Conservation (phyloP, 257 asterid genomes). For the Knoxia roxburghii region DNA sequence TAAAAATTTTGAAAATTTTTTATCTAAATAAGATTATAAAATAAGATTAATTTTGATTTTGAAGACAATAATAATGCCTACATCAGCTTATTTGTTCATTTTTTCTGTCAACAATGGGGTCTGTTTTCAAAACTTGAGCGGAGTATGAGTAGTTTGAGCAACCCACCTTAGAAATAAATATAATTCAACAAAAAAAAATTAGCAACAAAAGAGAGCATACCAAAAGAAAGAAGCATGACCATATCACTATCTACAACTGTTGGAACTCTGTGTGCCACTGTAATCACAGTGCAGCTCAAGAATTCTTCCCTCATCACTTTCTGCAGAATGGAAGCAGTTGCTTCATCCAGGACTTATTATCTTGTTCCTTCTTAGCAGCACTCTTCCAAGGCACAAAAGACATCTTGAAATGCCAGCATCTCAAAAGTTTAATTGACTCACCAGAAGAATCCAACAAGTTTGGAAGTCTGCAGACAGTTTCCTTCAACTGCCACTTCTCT, state of each 20-base stretch:
- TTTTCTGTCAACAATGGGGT: too few relatives aligned
- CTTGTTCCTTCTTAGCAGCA: constrained; percentile 50
- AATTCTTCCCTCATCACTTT: constrained; percentile 63
- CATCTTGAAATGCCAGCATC: constrained; percentile 89
- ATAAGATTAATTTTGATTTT: too few relatives aligned
- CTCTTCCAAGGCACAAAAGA: constrained; percentile 78
- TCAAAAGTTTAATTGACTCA: constrained; percentile 61
- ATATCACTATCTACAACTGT: constrained; percentile 76
- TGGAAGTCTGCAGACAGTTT: constrained; percentile 50
- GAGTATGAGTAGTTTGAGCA: too few relatives aligned
- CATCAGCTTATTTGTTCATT: too few relatives aligned
- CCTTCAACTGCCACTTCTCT: constrained; percentile 71
- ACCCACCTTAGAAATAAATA: too few relatives aligned
- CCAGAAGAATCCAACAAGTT: constrained; percentile 68
- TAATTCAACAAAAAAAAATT: too few relatives aligned
- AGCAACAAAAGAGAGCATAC: constrained; percentile 24
- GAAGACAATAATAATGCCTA: too few relatives aligned
- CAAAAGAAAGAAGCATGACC: constrained; percentile 75
- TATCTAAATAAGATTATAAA: too few relatives aligned
- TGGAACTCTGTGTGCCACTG: constrained; percentile 82
- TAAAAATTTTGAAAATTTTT: too few relatives aligned
- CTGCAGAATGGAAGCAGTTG: constrained; percentile 80
- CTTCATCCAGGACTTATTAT: constrained; percentile 84
- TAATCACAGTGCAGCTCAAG: constrained; percentile 52
- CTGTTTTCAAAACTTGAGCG: too few relatives aligned